Evolutionary conservation across 495 filamentous ascomycete species (phyloP), one percentile per base, ranked within the genome.

Genomic region (Penicillium lividum): DNA sequence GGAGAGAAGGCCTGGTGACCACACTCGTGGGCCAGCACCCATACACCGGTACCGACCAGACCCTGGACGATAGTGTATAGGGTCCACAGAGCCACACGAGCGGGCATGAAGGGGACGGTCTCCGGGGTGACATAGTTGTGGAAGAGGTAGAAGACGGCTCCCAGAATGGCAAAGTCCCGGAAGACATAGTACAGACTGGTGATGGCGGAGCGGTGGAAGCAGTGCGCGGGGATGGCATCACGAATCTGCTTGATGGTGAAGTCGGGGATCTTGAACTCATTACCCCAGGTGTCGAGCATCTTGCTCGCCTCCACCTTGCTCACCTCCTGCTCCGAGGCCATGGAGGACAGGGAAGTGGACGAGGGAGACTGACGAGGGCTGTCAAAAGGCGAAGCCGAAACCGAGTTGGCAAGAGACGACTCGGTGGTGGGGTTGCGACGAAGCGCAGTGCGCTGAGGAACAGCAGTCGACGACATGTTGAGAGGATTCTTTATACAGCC

Each of bases 291-390:
- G 62, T 89, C 84, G 28, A 85, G 62, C 69, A 92, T 83, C 73
- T 85, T 86, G 73, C 77, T 61, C 42, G 33, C 36, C 29, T 78
- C 75, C 47, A 1, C 22, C 73, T 85, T 86, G 73, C 77, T 61
- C 42, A 22, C 36, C 29, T 78, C 75, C 47, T 61, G 60, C 3
- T 77, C 77, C 13, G 91, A 94, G 46, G 84, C 85, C 76, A 97
- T 80, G 44, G 93, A 97, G 30, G 93, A 97, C 51, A 97, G 82
- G 3, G 93, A 97, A 5, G 94, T 95, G 22, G 89, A 89, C 8
- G 93, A 97, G 18, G 90, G 84, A 10, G 91, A 95, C 38, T 84
- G 85, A 34, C 82, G 80, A 52, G 92, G 91, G 53, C 86, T 88
- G 64, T 87, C 83, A 43, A 80, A 68, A 6, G 88, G 88, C 10